These are phyloP conservation scores for Collybia nuda DNA, from an alignment of 768 basidiomycete genomes.

Conservation along the genomic window DNA sequence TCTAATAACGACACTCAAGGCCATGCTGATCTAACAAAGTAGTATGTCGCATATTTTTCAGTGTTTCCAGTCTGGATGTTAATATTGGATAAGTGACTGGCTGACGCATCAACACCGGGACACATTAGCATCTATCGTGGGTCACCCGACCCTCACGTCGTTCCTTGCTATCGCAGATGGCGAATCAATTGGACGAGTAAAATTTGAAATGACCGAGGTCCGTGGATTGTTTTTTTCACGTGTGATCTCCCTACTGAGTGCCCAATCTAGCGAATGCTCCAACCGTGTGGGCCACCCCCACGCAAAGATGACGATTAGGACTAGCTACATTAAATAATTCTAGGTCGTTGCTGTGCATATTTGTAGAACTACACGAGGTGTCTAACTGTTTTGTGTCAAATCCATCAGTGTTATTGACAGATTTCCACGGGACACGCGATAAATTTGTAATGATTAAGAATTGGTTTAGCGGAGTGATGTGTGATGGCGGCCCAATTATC, in stretches of 20 bases:
- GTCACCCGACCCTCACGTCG: constrained; percentile 82
- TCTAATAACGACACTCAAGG: constrained; percentile 43
- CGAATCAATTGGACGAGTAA: constrained; percentile 84
- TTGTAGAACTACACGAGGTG: neutral
- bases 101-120: constrained; percentile 96
- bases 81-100: constrained; percentile 74
- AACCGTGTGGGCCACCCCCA: constrained; percentile 92
- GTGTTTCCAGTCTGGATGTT: constrained; percentile 7
- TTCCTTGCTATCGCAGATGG: constrained; percentile 94
- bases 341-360: constrained; percentile 1
- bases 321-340: neutral
- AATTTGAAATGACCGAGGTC: constrained; percentile 97
- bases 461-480: neutral
- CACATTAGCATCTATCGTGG: constrained; percentile 89
- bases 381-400: constrained; percentile 6
- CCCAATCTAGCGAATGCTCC: constrained; percentile 76
- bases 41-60: constrained; percentile 50
- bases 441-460: constrained; percentile 8
- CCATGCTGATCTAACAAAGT: constrained; percentile 95
- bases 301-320: constrained; percentile 79
- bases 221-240: constrained; percentile 13
- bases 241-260: constrained; percentile 5
- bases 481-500: constrained; percentile 2
- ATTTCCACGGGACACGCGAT: neutral
- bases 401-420: constrained; percentile 9